These are phyloP conservation scores for Vitis cinerea DNA, from an alignment of 164 flowering plant genomes.

Conservation along the genomic window DNA sequence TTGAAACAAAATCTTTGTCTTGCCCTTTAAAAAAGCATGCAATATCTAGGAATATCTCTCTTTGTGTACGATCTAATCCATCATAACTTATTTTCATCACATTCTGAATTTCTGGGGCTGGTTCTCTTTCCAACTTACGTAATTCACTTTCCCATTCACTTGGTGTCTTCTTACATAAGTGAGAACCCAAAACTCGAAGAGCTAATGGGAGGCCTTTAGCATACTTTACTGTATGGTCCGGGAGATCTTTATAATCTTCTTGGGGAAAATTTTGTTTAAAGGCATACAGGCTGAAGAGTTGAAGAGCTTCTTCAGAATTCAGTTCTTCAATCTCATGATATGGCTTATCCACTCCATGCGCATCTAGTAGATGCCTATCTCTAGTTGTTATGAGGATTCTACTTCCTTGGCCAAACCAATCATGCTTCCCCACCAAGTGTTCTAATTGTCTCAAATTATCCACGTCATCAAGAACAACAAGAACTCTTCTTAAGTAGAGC, in stretches of 20 bases:
- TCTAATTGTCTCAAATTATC: neutral
- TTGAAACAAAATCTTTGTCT: neutral
- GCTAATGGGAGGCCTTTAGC: neutral
- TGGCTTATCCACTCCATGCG: neutral
- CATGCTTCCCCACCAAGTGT: neutral
- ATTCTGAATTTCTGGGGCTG: neutral
- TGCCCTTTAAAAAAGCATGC: neutral
- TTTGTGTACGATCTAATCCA: neutral
- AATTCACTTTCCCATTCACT: neutral
- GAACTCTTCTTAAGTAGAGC: no score
- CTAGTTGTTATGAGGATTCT: slow-evolving; percentile 1
- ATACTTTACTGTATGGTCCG: neutral
- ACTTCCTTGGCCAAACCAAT: slow-evolving; percentile 1
- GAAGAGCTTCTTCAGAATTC: neutral
- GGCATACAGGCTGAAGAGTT: neutral
- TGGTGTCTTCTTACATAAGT: neutral
- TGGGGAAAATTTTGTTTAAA: neutral
- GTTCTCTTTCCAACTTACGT: neutral
- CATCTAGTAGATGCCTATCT: neutral
- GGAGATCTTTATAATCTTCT: neutral
- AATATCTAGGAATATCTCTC: neutral
- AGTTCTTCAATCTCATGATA: neutral
- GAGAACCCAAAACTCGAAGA: neutral
- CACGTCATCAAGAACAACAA: neutral
- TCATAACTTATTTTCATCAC: neutral